Base-by-base conservation (phyloP, 345 rosid species). In the Lumnitzera littorea region DNA sequence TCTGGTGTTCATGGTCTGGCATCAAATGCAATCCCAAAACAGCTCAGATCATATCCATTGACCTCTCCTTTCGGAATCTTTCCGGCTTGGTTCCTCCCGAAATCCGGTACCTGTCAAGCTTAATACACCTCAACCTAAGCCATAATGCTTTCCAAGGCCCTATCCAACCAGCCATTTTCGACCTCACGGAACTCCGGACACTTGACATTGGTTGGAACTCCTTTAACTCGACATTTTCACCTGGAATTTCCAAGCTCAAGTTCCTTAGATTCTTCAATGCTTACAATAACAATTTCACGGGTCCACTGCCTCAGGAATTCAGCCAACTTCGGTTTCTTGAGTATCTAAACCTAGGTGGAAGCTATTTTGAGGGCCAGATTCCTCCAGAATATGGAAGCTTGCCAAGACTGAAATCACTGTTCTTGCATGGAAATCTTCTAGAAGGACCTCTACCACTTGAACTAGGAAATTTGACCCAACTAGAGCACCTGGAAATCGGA, bases 1-100 rank as follows among this genome's bases (percentile, higher is more conserved):
- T 72, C 65, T 86, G 96, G 96, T 91, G 99, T 62, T 75, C 91
- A 11, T 95, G 99, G 99, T 82, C 95, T 0, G 97, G 97, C 12
- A 56, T 95, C 49, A 60, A 76, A 41, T 95, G 99, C 55, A 74
- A 80, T 57, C 77, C 71, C 6, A 43, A 20, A n/a, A 77, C 91
- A 3, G 27, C 80, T 71, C 88, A 69, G 55, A 62, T 95, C 56
- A 76, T 75, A 0, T 70, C 85, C 1, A 95, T 95, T 46, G 89
- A 95, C 76, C 95, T 91, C 70, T 95, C 99, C 41, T 62, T 51
- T 24, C 77, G 80, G 15, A 79, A 84, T 60, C 92, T 95, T 54
- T 78, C 99, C 0, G 99, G 99, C 12, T 31, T 23, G 1, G 66
- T 95, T 56, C 91, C 96, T 0, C 64, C 53, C 7, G 87, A 88